Conservation (phyloP, 2,329 filamentous ascomycete species). For the Scolecobasidium constrictum region DNA sequence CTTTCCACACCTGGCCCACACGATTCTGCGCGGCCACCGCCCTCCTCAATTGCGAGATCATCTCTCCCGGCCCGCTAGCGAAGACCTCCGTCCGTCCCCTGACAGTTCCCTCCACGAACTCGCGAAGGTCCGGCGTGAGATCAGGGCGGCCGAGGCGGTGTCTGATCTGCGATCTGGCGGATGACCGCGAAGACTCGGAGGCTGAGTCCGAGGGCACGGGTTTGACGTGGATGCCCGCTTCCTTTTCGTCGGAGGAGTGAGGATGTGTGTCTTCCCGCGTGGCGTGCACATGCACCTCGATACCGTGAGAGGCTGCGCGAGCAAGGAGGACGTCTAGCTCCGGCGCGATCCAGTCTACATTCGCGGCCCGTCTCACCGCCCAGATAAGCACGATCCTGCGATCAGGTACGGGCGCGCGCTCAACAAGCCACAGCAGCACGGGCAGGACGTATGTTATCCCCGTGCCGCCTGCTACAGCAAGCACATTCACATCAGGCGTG, state of each 20-base stretch:
- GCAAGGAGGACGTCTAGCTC: conserved; percentile 18
- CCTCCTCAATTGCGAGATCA: conserved; percentile 22
- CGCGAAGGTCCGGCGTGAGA: background rate
- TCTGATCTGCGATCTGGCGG: conserved; percentile 16
- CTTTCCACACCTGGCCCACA: conserved; percentile 21
- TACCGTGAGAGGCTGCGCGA: background rate
- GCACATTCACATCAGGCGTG: conserved; percentile 16
- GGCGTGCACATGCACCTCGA: conserved; percentile 14
- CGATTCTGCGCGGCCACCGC: conserved; percentile 20
- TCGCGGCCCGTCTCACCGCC: conserved; percentile 21
- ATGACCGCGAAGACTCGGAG: conserved; percentile 15
- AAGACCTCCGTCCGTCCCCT: conserved; percentile 20
- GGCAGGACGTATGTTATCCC: conserved; percentile 27
- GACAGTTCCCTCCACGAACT: conserved; percentile 17
- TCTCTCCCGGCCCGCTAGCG: conserved; percentile 21
- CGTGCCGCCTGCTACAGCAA: conserved; percentile 26
- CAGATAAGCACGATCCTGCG: conserved; percentile 23
- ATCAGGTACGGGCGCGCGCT: conserved; percentile 13
- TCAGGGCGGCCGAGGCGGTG: conserved; percentile 14
- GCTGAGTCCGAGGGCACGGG: background rate
- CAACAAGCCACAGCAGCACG: conserved; percentile 20
- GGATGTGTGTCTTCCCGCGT: background rate
- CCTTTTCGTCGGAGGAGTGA: too few species aligned
- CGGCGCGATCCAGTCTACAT: conserved; percentile 24
- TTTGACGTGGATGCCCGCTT: background rate